These are phyloP conservation scores for Paecilomyces variotii DNA, from an alignment of 2,329 filamentous ascomycete genomes.

Conservation along the genomic window DNA sequence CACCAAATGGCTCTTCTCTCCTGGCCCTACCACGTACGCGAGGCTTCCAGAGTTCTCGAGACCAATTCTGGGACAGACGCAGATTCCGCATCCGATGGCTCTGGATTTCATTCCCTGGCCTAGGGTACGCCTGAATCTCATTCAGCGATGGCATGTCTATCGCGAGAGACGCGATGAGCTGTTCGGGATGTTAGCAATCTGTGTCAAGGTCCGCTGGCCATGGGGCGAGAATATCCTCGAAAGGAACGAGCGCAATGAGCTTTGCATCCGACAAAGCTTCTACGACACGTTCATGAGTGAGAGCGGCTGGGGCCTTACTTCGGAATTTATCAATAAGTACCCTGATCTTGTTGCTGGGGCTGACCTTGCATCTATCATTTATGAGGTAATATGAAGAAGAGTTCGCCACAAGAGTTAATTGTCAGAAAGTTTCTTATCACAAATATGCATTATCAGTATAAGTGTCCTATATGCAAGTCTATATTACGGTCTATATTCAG, in stretches of 20 bases:
- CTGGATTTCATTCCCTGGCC: conserved; percentile 17
- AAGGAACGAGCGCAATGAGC: conserved; percentile 11
- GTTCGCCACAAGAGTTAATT: neutral
- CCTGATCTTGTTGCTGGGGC: conserved; percentile 15
- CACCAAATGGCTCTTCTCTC: conserved; percentile 14
- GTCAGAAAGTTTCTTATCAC: neutral
- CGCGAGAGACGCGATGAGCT: neutral
- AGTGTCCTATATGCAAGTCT: neutral
- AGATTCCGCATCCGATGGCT: conserved; percentile 11
- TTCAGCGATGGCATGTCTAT: conserved; percentile 14
- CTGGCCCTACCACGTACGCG: conserved; percentile 13
- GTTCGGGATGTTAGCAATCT: conserved; percentile 6
- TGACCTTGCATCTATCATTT: conserved; percentile 6
- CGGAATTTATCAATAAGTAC: conserved; percentile 16
- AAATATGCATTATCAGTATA: neutral
- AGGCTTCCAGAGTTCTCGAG: conserved; percentile 11
- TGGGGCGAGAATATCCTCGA: conserved; percentile 17
- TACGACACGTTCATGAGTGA: conserved; percentile 13
- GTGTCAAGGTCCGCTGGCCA: conserved; percentile 18
- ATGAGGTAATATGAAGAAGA: neutral
- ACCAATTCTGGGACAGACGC: conserved; percentile 13
- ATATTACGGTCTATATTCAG: neutral
- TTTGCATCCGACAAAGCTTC: conserved; percentile 12
- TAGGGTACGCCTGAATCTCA: conserved; percentile 15
- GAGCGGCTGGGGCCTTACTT: conserved; percentile 16